phyloP scores from a whole-genome alignment of 345 rosid genomes.

The Syzygium grande region DNA sequence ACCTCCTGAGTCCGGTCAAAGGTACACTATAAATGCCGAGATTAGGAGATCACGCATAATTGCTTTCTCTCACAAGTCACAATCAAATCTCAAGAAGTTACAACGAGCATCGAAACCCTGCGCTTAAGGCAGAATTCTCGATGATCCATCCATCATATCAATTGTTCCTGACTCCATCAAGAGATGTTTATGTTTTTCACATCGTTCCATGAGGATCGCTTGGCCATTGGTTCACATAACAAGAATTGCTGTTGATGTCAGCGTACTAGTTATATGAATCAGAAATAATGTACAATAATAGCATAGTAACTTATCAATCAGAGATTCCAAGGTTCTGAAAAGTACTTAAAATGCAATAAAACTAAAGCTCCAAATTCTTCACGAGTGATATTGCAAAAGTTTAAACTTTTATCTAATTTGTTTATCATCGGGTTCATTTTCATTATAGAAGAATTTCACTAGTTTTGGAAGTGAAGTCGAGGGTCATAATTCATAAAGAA shows the following conservation, averaged over 20 bases:
- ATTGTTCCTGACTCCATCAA: not conserved
- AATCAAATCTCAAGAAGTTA: not conserved
- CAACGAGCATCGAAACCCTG: not conserved
- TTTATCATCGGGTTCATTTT: not conserved
- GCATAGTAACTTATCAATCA: not conserved
- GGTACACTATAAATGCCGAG: not conserved
- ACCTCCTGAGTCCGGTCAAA: no score
- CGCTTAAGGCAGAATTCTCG: not conserved
- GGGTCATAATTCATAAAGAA: not conserved
- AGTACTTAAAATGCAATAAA: not conserved
- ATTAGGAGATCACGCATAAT: not conserved
- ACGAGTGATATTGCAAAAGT: not conserved
- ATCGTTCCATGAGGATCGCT: not conserved
- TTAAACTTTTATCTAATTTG: not conserved
- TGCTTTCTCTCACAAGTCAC: not conserved
- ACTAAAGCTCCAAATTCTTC: not conserved
- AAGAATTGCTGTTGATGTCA: not conserved
- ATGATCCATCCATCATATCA: not conserved
- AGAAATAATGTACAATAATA: not conserved
- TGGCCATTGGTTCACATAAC: not conserved
- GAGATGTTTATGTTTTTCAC: not conserved
- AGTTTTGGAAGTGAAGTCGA: not conserved
- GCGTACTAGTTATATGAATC: not conserved
- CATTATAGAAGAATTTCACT: not conserved
- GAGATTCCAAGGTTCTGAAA: not conserved